These are phyloP conservation scores for Serendipita vermifera DNA, from an alignment of 768 basidiomycete species.

Conservation along the genomic window DNA sequence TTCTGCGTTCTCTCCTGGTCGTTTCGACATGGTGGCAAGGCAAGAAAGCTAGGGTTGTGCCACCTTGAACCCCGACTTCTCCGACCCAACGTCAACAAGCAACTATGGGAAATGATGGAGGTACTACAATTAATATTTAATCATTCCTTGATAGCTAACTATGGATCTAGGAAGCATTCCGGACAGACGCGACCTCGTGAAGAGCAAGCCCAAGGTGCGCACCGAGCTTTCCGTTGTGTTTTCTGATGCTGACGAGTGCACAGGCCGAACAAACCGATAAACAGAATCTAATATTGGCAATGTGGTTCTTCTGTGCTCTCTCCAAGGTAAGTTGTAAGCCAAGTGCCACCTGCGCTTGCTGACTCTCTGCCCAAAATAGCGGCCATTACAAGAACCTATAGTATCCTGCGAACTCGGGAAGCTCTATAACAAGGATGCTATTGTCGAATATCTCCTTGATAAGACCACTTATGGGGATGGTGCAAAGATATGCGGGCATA, in stretches of 20 bases:
- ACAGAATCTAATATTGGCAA: slow-evolving; percentile 73
- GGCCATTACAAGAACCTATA: slow-evolving; percentile 73
- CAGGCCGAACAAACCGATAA: slow-evolving; percentile 81
- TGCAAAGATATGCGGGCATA: slow-evolving; percentile 82
- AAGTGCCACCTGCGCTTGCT: background rate
- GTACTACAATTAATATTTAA: slow-evolving; percentile 8
- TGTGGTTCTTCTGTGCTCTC: slow-evolving; percentile 88
- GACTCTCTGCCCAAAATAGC: slow-evolving; percentile 31
- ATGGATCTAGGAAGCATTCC: slow-evolving; percentile 52
- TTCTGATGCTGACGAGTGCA: background rate
- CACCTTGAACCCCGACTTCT: too few relatives aligned
- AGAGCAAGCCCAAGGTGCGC: slow-evolving; percentile 53
- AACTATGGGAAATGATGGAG: slow-evolving; percentile 72
- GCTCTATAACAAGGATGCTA: slow-evolving; percentile 89
- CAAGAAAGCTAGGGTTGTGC: too few relatives aligned
- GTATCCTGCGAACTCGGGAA: slow-evolving; percentile 89
- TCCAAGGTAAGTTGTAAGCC: slow-evolving; percentile 58
- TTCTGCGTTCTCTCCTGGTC: too few relatives aligned
- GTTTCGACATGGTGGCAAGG: too few relatives aligned
- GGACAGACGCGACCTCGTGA: slow-evolving; percentile 67
- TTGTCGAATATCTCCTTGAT: slow-evolving; percentile 83
- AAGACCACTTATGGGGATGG: slow-evolving; percentile 79
- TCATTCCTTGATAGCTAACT: background rate
- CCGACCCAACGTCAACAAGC: too few relatives aligned
- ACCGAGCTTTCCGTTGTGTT: background rate